Conservation (phyloP, 2,329 filamentous ascomycete species). For the Paecilomyces variotii region DNA sequence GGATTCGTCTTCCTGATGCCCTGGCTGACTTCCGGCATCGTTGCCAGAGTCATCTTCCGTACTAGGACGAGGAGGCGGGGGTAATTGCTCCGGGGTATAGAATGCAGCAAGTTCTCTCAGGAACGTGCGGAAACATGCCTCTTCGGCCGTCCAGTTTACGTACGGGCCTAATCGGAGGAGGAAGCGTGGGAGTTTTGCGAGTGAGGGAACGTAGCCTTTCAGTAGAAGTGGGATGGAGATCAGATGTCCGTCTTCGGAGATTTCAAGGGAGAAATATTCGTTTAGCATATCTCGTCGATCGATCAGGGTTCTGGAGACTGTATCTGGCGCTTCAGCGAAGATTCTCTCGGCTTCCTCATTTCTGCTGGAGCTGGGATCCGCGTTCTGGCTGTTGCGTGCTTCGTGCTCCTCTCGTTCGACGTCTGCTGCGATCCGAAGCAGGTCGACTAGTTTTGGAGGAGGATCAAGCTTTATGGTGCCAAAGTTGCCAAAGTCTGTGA, state of each 20-base stretch:
- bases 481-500: slow-evolving; percentile 95
- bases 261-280: slow-evolving; percentile 86
- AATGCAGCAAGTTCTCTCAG: slow-evolving; percentile 80
- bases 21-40: slow-evolving; percentile 7
- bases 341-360: slow-evolving; percentile 50
- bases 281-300: slow-evolving; percentile 74
- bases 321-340: slow-evolving; percentile 56
- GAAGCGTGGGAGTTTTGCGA: slow-evolving; percentile 83
- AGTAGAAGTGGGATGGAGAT: slow-evolving; percentile 73
- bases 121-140: slow-evolving; percentile 76
- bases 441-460: slow-evolving; percentile 59
- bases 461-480: slow-evolving; percentile 74
- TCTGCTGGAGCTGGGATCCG: neutral
- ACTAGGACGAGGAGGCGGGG: slow-evolving; percentile 31
- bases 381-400: neutral
- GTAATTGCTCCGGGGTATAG: slow-evolving; percentile 81
- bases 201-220: slow-evolving; percentile 77
- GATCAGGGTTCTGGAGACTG: slow-evolving; percentile 61
- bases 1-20: slow-evolving; percentile 31
- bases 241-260: slow-evolving; percentile 70
- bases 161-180: slow-evolving; percentile 79
- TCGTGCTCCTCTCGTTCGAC: slow-evolving; percentile 51
- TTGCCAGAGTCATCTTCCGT: neutral
- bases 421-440: slow-evolving; percentile 66
- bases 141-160: slow-evolving; percentile 79